Evolutionary conservation across 345 rosid genomes (phyloP).

Genomic region (Eucalyptus cladocalyx): DNA sequence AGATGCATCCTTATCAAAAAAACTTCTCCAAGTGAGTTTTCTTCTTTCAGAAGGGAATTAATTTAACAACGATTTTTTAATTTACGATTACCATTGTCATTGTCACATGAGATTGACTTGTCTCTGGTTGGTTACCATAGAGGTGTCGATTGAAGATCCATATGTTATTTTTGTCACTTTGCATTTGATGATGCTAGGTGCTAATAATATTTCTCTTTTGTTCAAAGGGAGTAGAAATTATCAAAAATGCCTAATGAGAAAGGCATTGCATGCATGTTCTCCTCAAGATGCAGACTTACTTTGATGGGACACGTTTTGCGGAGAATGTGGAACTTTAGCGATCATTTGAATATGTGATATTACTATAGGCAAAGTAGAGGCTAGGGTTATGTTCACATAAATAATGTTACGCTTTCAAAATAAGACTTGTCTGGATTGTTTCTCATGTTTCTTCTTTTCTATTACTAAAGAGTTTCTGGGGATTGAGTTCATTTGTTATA

Average conservation of each 20-base stretch:
- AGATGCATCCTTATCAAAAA: background rate
- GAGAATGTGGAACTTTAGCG: background rate
- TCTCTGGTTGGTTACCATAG: background rate
- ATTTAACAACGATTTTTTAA: fast-evolving
- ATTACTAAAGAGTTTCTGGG: too few relatives aligned
- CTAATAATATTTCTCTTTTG: background rate
- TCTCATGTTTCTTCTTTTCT: too few relatives aligned
- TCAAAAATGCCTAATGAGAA: background rate
- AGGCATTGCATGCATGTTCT: background rate
- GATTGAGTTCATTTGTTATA: background rate
- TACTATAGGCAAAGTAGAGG: background rate
- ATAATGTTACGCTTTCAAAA: background rate
- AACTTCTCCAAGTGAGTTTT: background rate
- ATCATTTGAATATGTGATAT: background rate
- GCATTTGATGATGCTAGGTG: background rate
- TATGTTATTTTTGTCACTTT: background rate
- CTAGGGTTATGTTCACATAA: background rate
- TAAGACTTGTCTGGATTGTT: fast-evolving
- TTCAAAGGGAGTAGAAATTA: background rate
- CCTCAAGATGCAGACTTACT: background rate
- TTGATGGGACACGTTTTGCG: background rate
- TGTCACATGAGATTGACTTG: fast-evolving
- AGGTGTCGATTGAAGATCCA: background rate
- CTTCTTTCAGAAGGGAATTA: fast-evolving
- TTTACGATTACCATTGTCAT: background rate